These are phyloP conservation scores for Mortierella claussenii DNA, from an alignment of 192 early-diverging fungal genomes.

Conservation along the genomic window DNA sequence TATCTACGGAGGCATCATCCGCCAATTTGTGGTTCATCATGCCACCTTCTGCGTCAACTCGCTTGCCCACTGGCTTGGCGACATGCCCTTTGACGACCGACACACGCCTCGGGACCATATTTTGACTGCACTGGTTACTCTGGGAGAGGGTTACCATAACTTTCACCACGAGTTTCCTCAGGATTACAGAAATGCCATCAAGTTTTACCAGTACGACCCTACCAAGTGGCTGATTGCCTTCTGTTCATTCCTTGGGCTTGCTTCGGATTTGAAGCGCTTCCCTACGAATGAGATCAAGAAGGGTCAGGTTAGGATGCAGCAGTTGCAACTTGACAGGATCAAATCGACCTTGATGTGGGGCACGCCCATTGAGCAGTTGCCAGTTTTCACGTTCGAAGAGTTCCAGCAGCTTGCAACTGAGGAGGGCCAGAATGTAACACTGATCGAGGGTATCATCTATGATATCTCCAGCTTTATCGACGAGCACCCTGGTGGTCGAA, in stretches of 20 bases:
- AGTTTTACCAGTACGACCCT: conserved; percentile 84
- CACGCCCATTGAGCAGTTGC: conserved; percentile 73
- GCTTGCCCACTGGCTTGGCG: conserved; percentile 83
- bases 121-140: conserved; percentile 81
- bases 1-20: conserved; percentile 77
- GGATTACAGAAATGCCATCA: conserved; percentile 89
- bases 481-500: conserved; percentile 89
- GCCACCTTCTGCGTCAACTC: conserved; percentile 92
- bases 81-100: conserved; percentile 82
- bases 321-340: conserved; percentile 79
- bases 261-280: conserved; percentile 83
- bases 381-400: conserved; percentile 73
- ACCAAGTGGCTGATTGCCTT: conserved; percentile 87
- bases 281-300: conserved; percentile 85
- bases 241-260: conserved; percentile 70
- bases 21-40: conserved; percentile 80
- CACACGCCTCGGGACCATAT: conserved; percentile 89
- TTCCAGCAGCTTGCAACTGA: conserved; percentile 64
- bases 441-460: conserved; percentile 87
- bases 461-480: conserved; percentile 85
- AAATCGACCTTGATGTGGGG: conserved; percentile 82
- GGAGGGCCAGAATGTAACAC: conserved; percentile 77
- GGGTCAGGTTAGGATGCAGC: conserved; percentile 82
- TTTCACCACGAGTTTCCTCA: conserved; percentile 91
- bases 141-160: conserved; percentile 91